phyloP scores from a whole-genome alignment of 2,329 filamentous ascomycete genomes.

The Penicillium oxalicum region DNA sequence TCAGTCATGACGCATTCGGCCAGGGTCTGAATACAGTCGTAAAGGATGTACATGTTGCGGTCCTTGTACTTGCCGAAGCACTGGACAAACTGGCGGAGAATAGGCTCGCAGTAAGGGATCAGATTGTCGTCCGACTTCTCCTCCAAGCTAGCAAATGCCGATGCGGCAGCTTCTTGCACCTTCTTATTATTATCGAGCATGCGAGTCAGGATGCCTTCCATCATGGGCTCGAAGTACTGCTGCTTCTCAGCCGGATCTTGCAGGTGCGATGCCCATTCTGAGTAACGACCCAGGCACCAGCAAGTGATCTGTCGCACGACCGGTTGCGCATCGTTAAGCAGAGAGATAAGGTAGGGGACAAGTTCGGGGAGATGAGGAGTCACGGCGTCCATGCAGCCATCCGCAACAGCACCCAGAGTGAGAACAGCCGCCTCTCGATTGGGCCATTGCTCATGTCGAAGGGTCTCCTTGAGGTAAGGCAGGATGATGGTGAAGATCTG shows the following conservation, averaged over 20 bases:
- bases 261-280: conserved; percentile 79
- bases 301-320: conserved; percentile 95
- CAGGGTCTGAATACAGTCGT: conserved; percentile 95
- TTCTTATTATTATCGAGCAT: conserved; percentile 98
- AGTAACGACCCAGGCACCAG: conserved; percentile 93
- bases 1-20: conserved; percentile 83
- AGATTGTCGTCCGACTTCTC: conserved; percentile 81
- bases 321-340: conserved; percentile 78
- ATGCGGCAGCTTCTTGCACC: conserved; percentile 92
- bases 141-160: conserved; percentile 91
- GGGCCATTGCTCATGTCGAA: conserved; percentile 84
- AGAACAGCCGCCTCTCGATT: conserved; percentile 90
- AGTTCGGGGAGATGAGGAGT: conserved; percentile 85
- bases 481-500: conserved; percentile 87
- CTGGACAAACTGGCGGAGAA: conserved; percentile 82
- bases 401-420: conserved; percentile 87
- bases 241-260: conserved; percentile 60
- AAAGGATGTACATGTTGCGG: conserved; percentile 96
- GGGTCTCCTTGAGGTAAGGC: conserved; percentile 83
- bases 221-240: conserved; percentile 86
- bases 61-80: conserved; percentile 98
- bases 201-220: conserved; percentile 88
- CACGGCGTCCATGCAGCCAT: conserved; percentile 87
- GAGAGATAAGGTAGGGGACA: conserved; percentile 79
- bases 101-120: conserved; percentile 79